Percentiles rank a stretch among this genome's conserved stretches.
Evolutionary conservation across 345 rosid species (phyloP).

Genomic region (Salix koriyanagi): DNA sequence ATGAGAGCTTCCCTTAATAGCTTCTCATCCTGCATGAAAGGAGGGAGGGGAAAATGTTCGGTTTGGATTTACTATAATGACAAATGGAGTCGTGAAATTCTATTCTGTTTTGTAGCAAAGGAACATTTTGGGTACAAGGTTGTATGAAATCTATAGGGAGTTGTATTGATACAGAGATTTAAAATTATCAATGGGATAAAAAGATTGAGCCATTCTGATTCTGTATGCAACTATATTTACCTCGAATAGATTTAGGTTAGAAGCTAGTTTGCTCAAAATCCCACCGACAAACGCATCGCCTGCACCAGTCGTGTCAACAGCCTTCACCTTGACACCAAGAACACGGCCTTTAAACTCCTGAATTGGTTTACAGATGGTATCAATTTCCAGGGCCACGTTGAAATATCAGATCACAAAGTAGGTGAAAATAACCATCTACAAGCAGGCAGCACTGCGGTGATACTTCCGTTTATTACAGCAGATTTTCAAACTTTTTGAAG

Average conservation of each 20-base stretch:
- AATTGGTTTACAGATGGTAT: not conserved
- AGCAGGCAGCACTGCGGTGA: not conserved
- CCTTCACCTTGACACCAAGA: conserved; percentile 26
- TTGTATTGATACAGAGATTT: not conserved
- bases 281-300: conserved; percentile 45
- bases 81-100: not conserved
- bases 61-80: not conserved
- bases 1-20: conserved; percentile 64
- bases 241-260: conserved; percentile 24
- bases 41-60: not conserved
- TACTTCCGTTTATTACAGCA: not conserved
- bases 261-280: conserved; percentile 30
- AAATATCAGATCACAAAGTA: not conserved
- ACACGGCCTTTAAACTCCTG: conserved; percentile 41
- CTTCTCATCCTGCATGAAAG: conserved; percentile 61
- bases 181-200: not conserved
- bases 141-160: not conserved
- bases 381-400: not conserved
- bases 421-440: not conserved
- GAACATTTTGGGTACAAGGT: not conserved
- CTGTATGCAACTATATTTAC: not conserved
- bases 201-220: not conserved
- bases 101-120: not conserved
- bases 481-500: not conserved
- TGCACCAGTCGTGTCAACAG: conserved; percentile 44